phyloP scores from a whole-genome alignment of 306 rosid species.

The Potentilla sterilis region DNA sequence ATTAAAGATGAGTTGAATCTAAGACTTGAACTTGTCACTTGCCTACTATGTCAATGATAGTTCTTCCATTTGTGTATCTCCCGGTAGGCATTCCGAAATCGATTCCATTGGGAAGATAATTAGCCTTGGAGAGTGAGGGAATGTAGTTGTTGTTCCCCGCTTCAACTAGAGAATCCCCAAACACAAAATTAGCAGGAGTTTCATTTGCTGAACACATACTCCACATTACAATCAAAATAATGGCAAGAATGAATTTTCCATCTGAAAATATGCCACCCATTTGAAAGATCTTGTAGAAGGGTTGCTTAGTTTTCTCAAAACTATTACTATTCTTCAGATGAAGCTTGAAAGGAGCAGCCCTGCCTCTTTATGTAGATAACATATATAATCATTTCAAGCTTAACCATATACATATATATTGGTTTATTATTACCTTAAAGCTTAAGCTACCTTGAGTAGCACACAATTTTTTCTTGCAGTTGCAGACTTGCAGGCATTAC shows the following conservation, averaged over 20 bases:
- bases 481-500: background rate
- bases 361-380: background rate
- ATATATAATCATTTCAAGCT: background rate
- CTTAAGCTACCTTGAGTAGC: background rate
- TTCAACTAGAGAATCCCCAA: slow-evolving; percentile 74
- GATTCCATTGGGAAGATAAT: slow-evolving; percentile 57
- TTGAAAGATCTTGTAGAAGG: background rate
- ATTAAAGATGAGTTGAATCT: background rate
- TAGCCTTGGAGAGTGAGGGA: slow-evolving; percentile 50
- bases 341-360: background rate
- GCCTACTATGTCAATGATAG: slow-evolving; percentile 55
- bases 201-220: slow-evolving; percentile 33
- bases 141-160: slow-evolving; percentile 68
- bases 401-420: background rate
- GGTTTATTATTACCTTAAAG: background rate
- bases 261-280: slow-evolving; percentile 35
- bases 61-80: slow-evolving; percentile 76
- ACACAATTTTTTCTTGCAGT: background rate
- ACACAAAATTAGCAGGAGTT: slow-evolving; percentile 57
- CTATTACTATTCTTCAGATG: background rate
- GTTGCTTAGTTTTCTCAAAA: background rate
- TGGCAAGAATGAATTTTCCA: slow-evolving; percentile 13
- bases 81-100: slow-evolving; percentile 76
- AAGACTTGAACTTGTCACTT: slow-evolving; percentile 23
- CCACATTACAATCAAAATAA: slow-evolving; percentile 24